These are phyloP conservation scores for Phytopythium sindhum DNA, from an alignment of 352 stramenopile species.

Conservation along the genomic window DNA sequence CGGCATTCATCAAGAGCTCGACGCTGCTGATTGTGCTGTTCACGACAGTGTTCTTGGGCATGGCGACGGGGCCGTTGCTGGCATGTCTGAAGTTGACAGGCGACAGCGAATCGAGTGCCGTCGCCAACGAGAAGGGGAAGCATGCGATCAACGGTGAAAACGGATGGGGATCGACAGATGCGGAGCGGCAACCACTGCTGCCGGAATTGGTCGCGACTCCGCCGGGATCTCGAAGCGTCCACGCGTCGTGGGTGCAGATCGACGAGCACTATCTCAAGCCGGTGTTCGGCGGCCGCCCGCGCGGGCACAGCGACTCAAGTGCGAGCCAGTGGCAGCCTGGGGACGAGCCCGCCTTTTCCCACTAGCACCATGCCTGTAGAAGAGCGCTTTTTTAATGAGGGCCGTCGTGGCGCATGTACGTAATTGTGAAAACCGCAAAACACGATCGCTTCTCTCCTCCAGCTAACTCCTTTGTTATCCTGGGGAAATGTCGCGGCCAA, in stretches of 20 bases:
- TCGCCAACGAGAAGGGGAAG: background rate
- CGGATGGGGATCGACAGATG: background rate
- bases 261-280: conserved; percentile 70
- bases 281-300: conserved; percentile 54
- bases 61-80: conserved; percentile 40
- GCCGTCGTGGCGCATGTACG: background rate
- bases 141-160: conserved; percentile 1
- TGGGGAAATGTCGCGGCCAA: no score
- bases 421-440: no score
- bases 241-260: conserved; percentile 50
- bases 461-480: background rate
- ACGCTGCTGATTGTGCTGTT: conserved; percentile 68
- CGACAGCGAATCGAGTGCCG: background rate
- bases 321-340: conserved; percentile 3
- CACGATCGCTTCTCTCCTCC: no score
- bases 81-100: conserved; percentile 24
- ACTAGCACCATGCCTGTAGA: background rate
- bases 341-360: background rate
- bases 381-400: background rate
- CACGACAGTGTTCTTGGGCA: conserved; percentile 57
- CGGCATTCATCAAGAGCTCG: conserved; percentile 57
- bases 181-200: background rate
- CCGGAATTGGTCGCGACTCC: background rate
- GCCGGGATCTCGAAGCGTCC: conserved; percentile 33
- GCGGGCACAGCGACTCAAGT: conserved; percentile 15